Conservation (phyloP, 345 rosid genomes). For the Syzygium jambos region DNA sequence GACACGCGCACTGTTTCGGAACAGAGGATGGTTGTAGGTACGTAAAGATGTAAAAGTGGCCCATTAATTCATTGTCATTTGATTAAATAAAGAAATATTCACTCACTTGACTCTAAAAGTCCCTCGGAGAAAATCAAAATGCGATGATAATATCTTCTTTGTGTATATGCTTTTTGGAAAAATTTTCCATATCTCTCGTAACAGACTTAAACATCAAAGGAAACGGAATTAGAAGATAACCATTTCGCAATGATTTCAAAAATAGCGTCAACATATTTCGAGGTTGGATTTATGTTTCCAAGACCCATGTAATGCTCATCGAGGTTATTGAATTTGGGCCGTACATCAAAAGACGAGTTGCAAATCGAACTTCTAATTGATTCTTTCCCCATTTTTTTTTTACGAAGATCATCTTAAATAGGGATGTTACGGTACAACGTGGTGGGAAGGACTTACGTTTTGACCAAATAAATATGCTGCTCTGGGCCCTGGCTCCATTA, state of each 20-base stretch:
- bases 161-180: not conserved
- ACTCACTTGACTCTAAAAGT: not conserved
- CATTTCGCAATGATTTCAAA: not conserved
- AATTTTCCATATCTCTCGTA: not conserved
- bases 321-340: no score
- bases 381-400: not conserved
- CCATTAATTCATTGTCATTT: not conserved
- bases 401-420: not conserved
- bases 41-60: not conserved
- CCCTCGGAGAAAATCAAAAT: not conserved
- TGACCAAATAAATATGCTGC: not conserved
- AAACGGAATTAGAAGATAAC: not conserved
- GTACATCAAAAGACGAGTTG: not conserved
- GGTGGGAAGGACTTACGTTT: not conserved
- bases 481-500: not conserved
- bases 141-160: not conserved
- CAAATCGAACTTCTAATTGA: not conserved
- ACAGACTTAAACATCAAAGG: not conserved
- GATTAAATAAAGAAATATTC: not conserved
- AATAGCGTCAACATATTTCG: not conserved
- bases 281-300: not conserved
- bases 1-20: not conserved
- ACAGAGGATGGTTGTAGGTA: not conserved
- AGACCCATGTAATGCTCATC: no score
- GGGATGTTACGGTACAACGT: not conserved